Base-by-base conservation (phyloP, 1,139 yeast species). In the Yamadazyma diospyri region DNA sequence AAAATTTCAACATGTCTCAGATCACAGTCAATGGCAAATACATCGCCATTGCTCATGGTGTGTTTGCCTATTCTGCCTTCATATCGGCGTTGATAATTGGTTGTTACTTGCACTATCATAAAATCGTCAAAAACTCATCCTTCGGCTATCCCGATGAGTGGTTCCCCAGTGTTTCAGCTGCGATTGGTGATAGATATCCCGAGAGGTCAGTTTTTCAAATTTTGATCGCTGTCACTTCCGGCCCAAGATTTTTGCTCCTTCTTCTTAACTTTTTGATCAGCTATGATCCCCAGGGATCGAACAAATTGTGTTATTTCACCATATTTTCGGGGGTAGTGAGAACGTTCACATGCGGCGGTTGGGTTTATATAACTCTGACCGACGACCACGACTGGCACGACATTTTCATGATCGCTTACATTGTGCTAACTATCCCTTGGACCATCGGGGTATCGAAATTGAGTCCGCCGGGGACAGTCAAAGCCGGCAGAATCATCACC, bases 321-420 rank as follows among this genome's bases (percentile, higher is more conserved):
- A 24, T 36, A 5, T 42, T 76, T 1, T 55, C 79, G 2, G 98
- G 98, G 8, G 40, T 84, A 2, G 38, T 84, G 15, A 76, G 98
- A 58, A 92, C 98, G 0, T 74, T 92, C 37, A 82, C 96, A 1
- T 92, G 98, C 51, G 98, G 98, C 47, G 97, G 97, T 9, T 92
- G 97, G 97, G 95, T 94, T 11, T 92, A 92, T 53, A 83, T 92
- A 44, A 92, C 98, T 2, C 85, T 95, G 7, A 87, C 97, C 1
- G 98, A 92, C 55, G 96, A 92, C 55, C 98, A 89, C 51, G 96
- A 89, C 59, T 81, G 83, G 68, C 98, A 92, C 55, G 97, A 92
- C 51, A 78, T 92, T 33, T 89, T 89, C 57, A 92, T 92, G 98
- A 87, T 92, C 44, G 57, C 82, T 23, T 92, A 92, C 60, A 82